Percentiles rank a stretch among this genome's conserved stretches.
These are phyloP conservation scores for Exophiala sp. DNA, from an alignment of 2,329 filamentous ascomycete species.

Conservation along the genomic window DNA sequence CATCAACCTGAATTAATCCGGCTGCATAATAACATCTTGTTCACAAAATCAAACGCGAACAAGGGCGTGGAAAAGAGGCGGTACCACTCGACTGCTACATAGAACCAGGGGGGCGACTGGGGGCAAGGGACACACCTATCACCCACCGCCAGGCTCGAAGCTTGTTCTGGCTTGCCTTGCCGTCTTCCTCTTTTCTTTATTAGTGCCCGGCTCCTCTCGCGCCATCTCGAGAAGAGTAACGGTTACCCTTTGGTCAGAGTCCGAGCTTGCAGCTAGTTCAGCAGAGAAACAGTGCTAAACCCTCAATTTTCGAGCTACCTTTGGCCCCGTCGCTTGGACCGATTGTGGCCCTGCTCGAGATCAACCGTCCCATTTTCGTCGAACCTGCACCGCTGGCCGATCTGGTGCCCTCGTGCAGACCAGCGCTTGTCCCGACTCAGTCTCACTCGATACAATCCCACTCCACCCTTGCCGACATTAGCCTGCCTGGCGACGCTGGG, in stretches of 20 bases:
- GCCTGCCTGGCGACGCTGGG: slow-evolving; percentile 17
- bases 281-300: slow-evolving; percentile 19
- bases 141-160: slow-evolving; percentile 5
- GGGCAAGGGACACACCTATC: slow-evolving; percentile 13
- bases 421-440: slow-evolving; percentile 22
- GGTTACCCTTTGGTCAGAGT: slow-evolving; percentile 14
- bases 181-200: slow-evolving; percentile 20
- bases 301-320: slow-evolving; percentile 16
- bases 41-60: slow-evolving; percentile 6
- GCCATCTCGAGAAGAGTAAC: slow-evolving; percentile 24
- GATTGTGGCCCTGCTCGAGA: slow-evolving; percentile 24
- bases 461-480: slow-evolving; percentile 21
- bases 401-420: slow-evolving; percentile 24
- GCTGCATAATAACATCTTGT: slow-evolving; percentile 2
- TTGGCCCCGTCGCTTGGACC: slow-evolving; percentile 20
- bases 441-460: slow-evolving; percentile 16
- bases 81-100: slow-evolving; percentile 15
- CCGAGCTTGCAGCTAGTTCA: slow-evolving; percentile 21
- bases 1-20: slow-evolving; percentile 10
- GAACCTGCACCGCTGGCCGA: slow-evolving; percentile 20
- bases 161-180: slow-evolving; percentile 4
- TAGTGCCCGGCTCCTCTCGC: slow-evolving; percentile 15
- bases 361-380: slow-evolving; percentile 17
- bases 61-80: slow-evolving; percentile 3
- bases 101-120: slow-evolving; percentile 9